Conservation (phyloP, 2,329 filamentous ascomycete genomes). For the Botrytis galanthina region DNA sequence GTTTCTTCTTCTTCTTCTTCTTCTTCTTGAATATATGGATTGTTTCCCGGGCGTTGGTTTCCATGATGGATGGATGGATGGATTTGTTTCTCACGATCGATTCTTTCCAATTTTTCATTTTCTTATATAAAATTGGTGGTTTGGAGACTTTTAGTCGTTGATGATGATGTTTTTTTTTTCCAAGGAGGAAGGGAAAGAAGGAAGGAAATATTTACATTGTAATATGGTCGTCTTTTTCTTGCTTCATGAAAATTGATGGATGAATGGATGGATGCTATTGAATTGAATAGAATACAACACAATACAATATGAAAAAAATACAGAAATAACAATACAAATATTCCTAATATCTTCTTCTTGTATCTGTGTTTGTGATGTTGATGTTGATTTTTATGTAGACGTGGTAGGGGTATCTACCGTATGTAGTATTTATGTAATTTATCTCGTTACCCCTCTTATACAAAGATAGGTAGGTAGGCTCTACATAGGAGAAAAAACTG, state of each 20-base stretch:
- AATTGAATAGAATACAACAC: background rate
- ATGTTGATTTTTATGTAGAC: no score
- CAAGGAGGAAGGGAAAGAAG: background rate
- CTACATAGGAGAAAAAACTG: no score
- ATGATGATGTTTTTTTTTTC: background rate
- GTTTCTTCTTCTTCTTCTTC: background rate
- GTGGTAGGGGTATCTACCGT: no score
- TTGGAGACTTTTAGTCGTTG: background rate
- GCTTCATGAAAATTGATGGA: background rate
- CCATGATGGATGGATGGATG: background rate
- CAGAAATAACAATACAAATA: no score
- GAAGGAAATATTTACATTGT: background rate
- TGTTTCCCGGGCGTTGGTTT: background rate
- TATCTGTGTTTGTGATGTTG: no score
- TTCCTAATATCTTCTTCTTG: no score
- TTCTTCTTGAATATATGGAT: background rate
- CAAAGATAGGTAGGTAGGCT: no score
- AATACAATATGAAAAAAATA: no score
- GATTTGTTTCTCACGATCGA: background rate
- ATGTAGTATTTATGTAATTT: no score
- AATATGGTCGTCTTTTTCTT: background rate
- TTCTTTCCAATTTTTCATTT: background rate
- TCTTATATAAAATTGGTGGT: background rate
- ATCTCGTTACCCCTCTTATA: no score
- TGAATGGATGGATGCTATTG: background rate